Evolutionary conservation across 1,284 basidiomycete genomes (phyloP).

Genomic region (Bondarzewia mesenterica): DNA sequence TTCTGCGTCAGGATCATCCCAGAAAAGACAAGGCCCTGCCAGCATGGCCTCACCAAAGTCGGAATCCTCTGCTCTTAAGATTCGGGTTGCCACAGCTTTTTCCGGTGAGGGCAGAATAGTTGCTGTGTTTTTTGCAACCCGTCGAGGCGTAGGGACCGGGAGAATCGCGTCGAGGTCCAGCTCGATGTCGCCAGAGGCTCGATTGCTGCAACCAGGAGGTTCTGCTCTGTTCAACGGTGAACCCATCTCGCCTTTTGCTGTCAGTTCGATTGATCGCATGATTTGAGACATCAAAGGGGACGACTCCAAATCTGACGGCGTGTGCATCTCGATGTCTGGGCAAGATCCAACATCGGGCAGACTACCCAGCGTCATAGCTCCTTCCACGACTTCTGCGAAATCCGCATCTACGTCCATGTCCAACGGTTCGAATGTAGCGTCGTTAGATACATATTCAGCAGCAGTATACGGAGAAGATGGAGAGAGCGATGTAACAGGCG

Average conservation of each 20-base stretch:
- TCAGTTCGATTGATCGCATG: not conserved
- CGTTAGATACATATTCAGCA: not conserved
- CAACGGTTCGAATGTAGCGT: not conserved
- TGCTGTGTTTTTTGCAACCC: not conserved
- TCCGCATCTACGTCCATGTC: not conserved
- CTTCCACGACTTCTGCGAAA: not conserved
- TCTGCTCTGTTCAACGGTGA: not conserved
- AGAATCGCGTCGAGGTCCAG: not conserved
- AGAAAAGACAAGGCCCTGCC: not conserved
- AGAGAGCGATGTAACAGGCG: not conserved
- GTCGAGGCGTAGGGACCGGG: not conserved
- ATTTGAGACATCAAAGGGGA: not conserved
- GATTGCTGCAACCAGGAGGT: not conserved
- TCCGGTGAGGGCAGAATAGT: too few relatives aligned
- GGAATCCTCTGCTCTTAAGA: too few relatives aligned
- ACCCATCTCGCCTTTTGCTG: not conserved
- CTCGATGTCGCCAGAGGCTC: not conserved
- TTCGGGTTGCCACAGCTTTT: too few relatives aligned
- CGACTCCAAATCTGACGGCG: not conserved
- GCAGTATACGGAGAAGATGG: not conserved
- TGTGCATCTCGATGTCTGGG: not conserved
- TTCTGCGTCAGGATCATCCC: not conserved
- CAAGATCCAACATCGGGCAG: not conserved
- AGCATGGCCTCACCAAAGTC: not conserved
- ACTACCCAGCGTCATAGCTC: not conserved